Evolutionary conservation across 306 rosid genomes (phyloP).

Genomic region (Biancaea sappan): DNA sequence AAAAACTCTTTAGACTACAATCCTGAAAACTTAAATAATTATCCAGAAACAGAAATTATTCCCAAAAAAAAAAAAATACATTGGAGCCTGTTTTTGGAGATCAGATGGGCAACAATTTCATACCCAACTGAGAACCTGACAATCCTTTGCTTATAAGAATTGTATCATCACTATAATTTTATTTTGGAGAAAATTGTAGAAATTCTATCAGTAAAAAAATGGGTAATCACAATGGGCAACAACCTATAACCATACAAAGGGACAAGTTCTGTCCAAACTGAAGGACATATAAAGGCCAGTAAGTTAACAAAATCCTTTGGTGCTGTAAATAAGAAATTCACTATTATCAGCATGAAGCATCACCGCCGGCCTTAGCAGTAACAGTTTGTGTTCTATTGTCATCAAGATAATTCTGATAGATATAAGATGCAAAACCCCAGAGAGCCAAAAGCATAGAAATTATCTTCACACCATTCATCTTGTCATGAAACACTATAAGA

Average conservation of each 20-base stretch:
- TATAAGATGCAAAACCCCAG: constrained; percentile 78
- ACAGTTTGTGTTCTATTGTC: constrained; percentile 39
- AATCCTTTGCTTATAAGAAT: neutral
- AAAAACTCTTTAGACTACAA: neutral
- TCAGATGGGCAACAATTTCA: neutral
- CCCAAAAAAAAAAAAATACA: neutral
- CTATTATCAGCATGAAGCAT: constrained; percentile 37
- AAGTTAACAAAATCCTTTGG: neutral
- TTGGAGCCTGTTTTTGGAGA: neutral
- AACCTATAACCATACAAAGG: constrained; percentile 3
- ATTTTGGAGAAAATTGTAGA: no score
- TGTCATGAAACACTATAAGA: constrained; percentile 75
- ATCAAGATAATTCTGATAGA: constrained; percentile 85
- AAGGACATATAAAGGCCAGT: neutral
- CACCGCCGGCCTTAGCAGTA: constrained; percentile 34
- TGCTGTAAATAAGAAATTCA: neutral
- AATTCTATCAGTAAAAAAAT: neutral
- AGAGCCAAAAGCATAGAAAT: constrained; percentile 85
- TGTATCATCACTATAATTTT: no score
- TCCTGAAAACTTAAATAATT: neutral
- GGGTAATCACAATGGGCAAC: constrained; percentile 4
- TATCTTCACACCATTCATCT: constrained; percentile 84
- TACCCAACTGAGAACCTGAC: neutral
- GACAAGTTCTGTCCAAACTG: neutral
- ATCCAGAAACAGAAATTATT: neutral